Conservation (phyloP, 108 stramenopile species). For the Nitzschia putrida region DNA sequence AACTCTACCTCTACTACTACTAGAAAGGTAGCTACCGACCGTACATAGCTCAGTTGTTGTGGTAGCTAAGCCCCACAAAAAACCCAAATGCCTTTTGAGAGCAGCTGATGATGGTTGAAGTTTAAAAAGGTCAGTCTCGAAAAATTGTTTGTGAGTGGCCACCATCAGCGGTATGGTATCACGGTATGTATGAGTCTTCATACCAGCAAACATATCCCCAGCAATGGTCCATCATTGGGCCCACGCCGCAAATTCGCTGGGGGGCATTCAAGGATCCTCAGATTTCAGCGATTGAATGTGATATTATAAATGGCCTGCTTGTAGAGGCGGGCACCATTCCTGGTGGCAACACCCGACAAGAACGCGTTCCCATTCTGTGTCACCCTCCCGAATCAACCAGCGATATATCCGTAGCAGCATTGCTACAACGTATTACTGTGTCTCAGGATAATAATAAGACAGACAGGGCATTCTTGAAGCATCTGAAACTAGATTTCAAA, state of each 20-base stretch:
- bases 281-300: constrained; percentile 55
- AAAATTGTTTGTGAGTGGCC: too few species aligned
- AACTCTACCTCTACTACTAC: too few species aligned
- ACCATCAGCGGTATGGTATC: too few species aligned
- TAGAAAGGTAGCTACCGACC: too few species aligned
- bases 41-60: too few species aligned
- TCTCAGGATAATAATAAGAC: background rate
- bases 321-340: background rate
- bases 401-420: constrained; percentile 34
- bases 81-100: too few species aligned
- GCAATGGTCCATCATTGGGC: constrained; percentile 40
- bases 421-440: constrained; percentile 13
- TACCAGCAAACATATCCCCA: too few species aligned
- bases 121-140: too few species aligned
- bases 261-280: constrained; percentile 30
- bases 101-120: too few species aligned
- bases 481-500: constrained; percentile 63
- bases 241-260: constrained; percentile 39
- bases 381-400: constrained; percentile 43
- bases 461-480: constrained; percentile 20
- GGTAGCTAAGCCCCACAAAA: too few species aligned
- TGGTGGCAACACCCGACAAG: background rate
- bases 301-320: constrained; percentile 39
- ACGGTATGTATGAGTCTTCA: too few species aligned
- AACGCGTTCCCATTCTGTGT: constrained; percentile 27